phyloP scores from a whole-genome alignment of 116 monocot species.

The Dioscorea cayenensis region DNA sequence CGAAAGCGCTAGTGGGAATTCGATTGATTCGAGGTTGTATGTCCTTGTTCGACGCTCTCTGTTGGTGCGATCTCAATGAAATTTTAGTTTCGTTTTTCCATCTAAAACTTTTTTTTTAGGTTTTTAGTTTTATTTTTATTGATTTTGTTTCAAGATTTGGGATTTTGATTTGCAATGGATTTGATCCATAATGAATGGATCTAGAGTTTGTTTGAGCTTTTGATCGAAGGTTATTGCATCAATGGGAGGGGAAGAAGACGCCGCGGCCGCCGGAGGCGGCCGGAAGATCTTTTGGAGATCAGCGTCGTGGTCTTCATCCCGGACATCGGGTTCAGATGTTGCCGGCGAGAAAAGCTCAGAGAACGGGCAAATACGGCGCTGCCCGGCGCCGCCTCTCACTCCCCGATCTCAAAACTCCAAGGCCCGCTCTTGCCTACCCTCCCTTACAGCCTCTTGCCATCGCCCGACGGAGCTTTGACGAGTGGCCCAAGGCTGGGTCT shows the following conservation, averaged over 20 bases:
- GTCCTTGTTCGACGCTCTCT: too few species aligned
- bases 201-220: too few species aligned
- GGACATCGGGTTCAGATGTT: constrained; percentile 15
- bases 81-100: too few species aligned
- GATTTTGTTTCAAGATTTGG: too few species aligned
- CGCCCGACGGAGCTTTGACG: constrained; percentile 66
- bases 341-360: constrained; percentile 2
- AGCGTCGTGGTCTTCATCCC: constrained; percentile 76
- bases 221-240: too few species aligned
- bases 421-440: constrained; percentile 61
- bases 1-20: too few species aligned
- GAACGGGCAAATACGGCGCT: constrained; percentile 14
- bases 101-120: too few species aligned
- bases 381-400: constrained; percentile 55
- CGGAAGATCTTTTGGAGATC: constrained; percentile 43
- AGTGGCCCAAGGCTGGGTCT: constrained; percentile 87
- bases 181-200: too few species aligned
- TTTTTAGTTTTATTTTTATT: too few species aligned
- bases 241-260: constrained; percentile 32
- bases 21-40: too few species aligned
- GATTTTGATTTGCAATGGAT: too few species aligned
- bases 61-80: too few species aligned
- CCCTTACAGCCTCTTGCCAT: constrained; percentile 91
- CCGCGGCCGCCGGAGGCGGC: neutral
- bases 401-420: constrained; percentile 63